A percentile compares a stretch with the other conserved stretches of the same genome.
Conservation (phyloP, 2,329 filamentous ascomycete genomes). For the Colletotrichum incanum region DNA sequence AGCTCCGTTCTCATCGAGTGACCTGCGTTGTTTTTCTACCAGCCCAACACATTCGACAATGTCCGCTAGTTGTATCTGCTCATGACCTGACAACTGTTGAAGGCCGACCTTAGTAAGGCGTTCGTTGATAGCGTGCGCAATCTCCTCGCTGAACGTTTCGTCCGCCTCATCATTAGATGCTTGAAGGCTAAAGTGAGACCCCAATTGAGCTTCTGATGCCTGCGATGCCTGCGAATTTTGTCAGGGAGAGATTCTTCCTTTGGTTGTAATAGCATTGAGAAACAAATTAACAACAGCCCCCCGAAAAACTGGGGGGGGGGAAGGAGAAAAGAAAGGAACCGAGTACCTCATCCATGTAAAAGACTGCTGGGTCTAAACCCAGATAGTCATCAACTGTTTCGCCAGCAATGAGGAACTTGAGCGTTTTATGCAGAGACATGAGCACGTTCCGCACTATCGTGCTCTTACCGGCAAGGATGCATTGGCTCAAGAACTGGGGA, state of each 20-base stretch:
- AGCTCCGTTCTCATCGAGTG: constrained; percentile 91
- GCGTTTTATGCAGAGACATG: constrained; percentile 78
- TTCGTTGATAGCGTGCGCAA: constrained; percentile 80
- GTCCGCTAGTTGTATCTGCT: constrained; percentile 88
- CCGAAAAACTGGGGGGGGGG: no score
- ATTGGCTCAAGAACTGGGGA: constrained; percentile 90
- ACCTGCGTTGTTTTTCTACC: constrained; percentile 88
- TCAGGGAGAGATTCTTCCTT: constrained; percentile 2
- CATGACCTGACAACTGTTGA: constrained; percentile 84
- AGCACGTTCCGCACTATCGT: constrained; percentile 81
- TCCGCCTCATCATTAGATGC: constrained; percentile 66
- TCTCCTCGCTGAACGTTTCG: constrained; percentile 78
- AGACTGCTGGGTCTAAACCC: constrained; percentile 74
- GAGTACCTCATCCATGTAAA: constrained; percentile 62
- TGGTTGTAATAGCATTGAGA: background rate
- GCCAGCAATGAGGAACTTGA: constrained; percentile 88
- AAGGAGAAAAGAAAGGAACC: background rate
- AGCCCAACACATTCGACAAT: constrained; percentile 88
- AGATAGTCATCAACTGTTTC: constrained; percentile 86
- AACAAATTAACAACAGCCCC: no score
- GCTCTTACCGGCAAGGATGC: constrained; percentile 85
- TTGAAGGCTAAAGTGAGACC: constrained; percentile 56
- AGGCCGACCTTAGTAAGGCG: constrained; percentile 82
- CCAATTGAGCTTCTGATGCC: constrained; percentile 50
- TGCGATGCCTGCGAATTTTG: background rate